Base-by-base conservation (phyloP, 83 land plant genomes). In the Picea engelmannii region DNA sequence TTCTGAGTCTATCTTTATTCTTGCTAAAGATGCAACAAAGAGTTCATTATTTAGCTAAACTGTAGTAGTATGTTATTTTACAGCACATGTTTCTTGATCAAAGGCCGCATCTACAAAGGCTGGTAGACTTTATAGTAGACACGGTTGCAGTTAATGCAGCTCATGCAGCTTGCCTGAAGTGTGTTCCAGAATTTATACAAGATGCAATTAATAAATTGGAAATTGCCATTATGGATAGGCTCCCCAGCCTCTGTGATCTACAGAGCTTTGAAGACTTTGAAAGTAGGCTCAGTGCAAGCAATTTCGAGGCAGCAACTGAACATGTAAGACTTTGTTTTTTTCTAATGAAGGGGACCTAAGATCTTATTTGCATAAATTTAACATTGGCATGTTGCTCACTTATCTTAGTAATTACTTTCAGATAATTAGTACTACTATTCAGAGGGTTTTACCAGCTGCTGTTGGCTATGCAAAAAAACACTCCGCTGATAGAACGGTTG, bases 81-180 rank as follows among this genome's bases (percentile, higher is more conserved):
- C n/a, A n/a, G 84, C 86, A 81, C 58, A 81, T 47, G 13, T 87
- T 87, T 78, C 77, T 87, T 78, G 84, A 84, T 47, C 86, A 87
- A 82, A 82, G 60, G 31, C 89, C 83, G 62, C 84, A 84, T 67
- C 66, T 87, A 35, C 86, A 85, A 52, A 87, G 86, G 76, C 79
- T 87, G 2, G 89, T 84, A 62, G 87, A 87, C 63, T 87, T 84
- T 71, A 78, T 87, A 78, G 81, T 87, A 49, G 89, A 84, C 58
- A 84, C 84, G 8, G 79, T 55, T 23, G 82, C 89, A 67, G 78
- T 78, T 23, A 84, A 87, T 82, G 84, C 86, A 75, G 79, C 89
- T 17, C 84, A 81, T 47, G 84, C 86, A 81, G 84, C 87, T 31
- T 81, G 78, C 12, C 77, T 81, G 21, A 73, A 81, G 73, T 44